These are phyloP conservation scores for Fusarium caatingaense DNA, from an alignment of 2,329 filamentous ascomycete genomes.

Conservation along the genomic window DNA sequence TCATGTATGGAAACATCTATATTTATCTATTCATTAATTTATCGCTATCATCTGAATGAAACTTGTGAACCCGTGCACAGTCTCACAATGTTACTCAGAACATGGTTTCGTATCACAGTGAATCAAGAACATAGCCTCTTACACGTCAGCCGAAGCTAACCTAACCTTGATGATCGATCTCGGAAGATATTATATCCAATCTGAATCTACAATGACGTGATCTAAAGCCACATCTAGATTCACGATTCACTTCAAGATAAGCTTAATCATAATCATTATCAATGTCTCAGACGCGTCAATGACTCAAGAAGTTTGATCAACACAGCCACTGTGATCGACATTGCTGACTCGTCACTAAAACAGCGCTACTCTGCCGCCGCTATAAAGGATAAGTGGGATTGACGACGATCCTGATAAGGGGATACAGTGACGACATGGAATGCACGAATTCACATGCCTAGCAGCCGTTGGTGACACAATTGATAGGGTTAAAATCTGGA, in stretches of 20 bases:
- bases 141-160: neutral
- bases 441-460: constrained; percentile 2
- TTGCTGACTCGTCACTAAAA: constrained; percentile 22
- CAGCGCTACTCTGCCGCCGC: neutral
- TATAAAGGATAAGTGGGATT: constrained; percentile 6
- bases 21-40: neutral
- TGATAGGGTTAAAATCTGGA: constrained; percentile 40
- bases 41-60: neutral
- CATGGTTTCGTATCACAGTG: neutral
- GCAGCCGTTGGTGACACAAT: constrained; percentile 24
- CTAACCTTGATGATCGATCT: neutral
- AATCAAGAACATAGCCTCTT: neutral
- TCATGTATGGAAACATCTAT: neutral
- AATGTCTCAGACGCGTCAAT: constrained; percentile 40
- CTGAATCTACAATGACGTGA: neutral
- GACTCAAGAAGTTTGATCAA: constrained; percentile 3
- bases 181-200: neutral
- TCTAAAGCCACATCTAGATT: neutral
- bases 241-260: constrained; percentile 25
- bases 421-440: constrained; percentile 13
- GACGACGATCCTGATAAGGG: constrained; percentile 36
- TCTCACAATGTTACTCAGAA: neutral
- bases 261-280: constrained; percentile 30
- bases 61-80: neutral
- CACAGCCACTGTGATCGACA: constrained; percentile 34